A percentile compares a stretch with the other conserved stretches of the same genome.
These are phyloP conservation scores for Acephala macrosclerotiorum DNA, from an alignment of 2,329 filamentous ascomycete species.

Conservation along the genomic window DNA sequence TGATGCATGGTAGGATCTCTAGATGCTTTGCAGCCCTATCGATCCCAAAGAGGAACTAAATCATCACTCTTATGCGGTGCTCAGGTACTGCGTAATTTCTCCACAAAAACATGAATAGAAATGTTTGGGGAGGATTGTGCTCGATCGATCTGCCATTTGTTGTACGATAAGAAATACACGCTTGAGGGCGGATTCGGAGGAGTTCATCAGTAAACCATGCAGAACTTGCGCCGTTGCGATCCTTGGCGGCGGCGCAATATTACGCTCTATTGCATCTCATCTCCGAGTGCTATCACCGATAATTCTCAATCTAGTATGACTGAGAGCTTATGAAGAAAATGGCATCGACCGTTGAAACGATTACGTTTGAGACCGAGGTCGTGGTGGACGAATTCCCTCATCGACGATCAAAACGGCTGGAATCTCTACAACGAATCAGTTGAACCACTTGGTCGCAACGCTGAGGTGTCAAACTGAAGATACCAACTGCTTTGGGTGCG, in stretches of 20 bases:
- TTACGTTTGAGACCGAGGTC: constrained; percentile 5
- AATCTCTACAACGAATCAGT: constrained; percentile 1
- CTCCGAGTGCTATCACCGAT: neutral
- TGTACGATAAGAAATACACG: constrained; percentile 1
- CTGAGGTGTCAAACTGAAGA: constrained; percentile 10
- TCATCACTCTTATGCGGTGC: neutral
- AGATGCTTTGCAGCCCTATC: constrained; percentile 7
- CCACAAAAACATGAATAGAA: neutral
- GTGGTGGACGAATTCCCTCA: constrained; percentile 2
- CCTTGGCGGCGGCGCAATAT: constrained; percentile 4
- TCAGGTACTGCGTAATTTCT: neutral
- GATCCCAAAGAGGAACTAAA: neutral
- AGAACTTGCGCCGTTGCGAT: neutral
- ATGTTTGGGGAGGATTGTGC: neutral
- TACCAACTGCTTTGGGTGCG: neutral
- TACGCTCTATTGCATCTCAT: neutral
- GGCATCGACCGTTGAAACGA: neutral
- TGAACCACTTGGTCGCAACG: constrained; percentile 11
- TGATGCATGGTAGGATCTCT: neutral
- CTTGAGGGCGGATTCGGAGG: too few species aligned
- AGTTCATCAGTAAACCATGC: neutral
- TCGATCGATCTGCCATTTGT: neutral
- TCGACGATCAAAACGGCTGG: constrained; percentile 19
- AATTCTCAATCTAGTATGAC: neutral
- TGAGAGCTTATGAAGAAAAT: neutral